Base-by-base conservation (phyloP, 2,329 filamentous ascomycete genomes). In the Fusarium zealandicum region DNA sequence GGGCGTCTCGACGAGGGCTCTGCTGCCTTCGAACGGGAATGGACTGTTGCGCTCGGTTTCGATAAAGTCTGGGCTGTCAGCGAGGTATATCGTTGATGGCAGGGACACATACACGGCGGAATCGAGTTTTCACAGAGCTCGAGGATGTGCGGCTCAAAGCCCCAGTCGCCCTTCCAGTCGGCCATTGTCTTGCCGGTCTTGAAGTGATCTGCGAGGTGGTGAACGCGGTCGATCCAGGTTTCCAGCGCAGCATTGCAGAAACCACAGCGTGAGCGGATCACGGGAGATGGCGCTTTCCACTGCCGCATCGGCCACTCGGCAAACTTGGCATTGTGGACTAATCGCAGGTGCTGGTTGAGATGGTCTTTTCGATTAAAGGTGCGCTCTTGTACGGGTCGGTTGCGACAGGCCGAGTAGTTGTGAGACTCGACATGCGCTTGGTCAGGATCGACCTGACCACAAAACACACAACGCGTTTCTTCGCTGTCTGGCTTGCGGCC, bases 391-490 rank as follows among this genome's bases (percentile, higher is more conserved):
- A 72, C 44, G 0, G 70, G 67, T 8, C 82, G 80, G 17, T 83
- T 80, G 16, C 79, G 77, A 64, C 84, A 87, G 5, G 76, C 70
- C 0, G 68, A 67, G 33, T 72, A 71, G 14, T 75, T 73, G 43
- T 78, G 76, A 0, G 51, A 39, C 12, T 76, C 71, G 1, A 73
- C 63, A 43, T 78, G 76, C 25, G 59, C 54, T 13, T 63, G 47
- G 7, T 69, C 59, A 3, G 75, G 75, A 16, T 73, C 65, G 0
- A 59, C 37, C 0, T 70, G 51, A 1, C 70, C 72, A 45, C 76
- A 78, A 48, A 74, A 77, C 3, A 76, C 73, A 41, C 76, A 78
- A n/a, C 44, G 31, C 0, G 9, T 13, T 2, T 54, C 38, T 27
- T 58, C 14, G 42, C 44, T 18, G 72, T 72, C 13, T 74, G 70